Conservation (phyloP, 805 yeast species). For the Candida jianshihensis region DNA sequence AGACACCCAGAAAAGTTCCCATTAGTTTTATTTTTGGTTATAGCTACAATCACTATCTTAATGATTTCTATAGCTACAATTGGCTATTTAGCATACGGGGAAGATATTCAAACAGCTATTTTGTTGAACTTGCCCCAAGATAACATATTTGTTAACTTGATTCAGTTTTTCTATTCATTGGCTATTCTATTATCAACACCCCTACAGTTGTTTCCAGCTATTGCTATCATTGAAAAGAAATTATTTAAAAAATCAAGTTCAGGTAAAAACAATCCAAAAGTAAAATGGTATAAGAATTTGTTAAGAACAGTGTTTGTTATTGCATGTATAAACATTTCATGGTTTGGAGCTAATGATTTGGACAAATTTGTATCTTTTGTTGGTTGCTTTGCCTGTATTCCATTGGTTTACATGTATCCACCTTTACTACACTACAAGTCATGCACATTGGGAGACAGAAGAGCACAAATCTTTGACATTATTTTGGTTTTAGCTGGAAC, state of each 20-base stretch:
- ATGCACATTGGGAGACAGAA: conserved; percentile 32
- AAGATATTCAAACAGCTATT: conserved; percentile 57
- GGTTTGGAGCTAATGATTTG: conserved; percentile 59
- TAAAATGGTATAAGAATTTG: conserved; percentile 64
- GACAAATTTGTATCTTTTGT: conserved; percentile 74
- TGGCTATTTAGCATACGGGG: conserved; percentile 69
- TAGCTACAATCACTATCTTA: conserved; percentile 52
- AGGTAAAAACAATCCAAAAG: conserved; percentile 45
- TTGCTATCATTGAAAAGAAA: conserved; percentile 61
- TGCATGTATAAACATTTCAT: conserved; percentile 50
- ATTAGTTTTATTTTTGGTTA: conserved; percentile 51
- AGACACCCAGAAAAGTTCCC: conserved; percentile 68
- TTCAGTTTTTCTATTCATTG: conserved; percentile 65
- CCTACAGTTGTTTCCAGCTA: conserved; percentile 74
- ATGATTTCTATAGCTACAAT: conserved; percentile 59
- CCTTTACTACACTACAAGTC: conserved; percentile 65
- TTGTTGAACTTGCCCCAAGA: conserved; percentile 66
- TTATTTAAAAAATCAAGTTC: conserved; percentile 43
- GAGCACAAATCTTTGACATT: conserved; percentile 38
- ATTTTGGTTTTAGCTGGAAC: conserved; percentile 49
- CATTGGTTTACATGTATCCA: conserved; percentile 80
- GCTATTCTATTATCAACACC: conserved; percentile 78
- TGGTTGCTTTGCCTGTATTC: conserved; percentile 82
- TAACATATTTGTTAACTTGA: conserved; percentile 51
- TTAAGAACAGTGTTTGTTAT: conserved; percentile 49